These are phyloP conservation scores for Chytriomyces sp. DNA, from an alignment of 192 early-diverging fungal species.

Conservation along the genomic window DNA sequence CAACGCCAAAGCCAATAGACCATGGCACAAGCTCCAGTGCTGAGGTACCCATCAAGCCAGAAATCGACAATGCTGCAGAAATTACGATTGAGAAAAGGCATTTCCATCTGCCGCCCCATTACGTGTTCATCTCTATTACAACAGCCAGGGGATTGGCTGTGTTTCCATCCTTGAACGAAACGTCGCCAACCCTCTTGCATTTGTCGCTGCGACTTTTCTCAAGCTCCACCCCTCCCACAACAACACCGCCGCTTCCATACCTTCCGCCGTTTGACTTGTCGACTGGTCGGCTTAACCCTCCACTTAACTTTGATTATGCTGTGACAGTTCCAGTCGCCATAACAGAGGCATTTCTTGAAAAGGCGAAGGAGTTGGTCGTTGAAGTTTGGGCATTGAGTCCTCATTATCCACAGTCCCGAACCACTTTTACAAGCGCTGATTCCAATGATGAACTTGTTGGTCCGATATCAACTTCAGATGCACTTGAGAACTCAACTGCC, in stretches of 20 bases:
- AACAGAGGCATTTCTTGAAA: conserved; percentile 33
- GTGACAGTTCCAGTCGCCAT: conserved; percentile 48
- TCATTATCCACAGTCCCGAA: background rate
- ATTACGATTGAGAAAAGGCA: background rate
- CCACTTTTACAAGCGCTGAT: background rate
- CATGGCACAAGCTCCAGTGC: background rate
- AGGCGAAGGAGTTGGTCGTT: conserved; percentile 34
- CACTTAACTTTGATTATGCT: conserved; percentile 43
- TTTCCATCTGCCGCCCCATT: conserved; percentile 34
- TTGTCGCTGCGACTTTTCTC: conserved; percentile 44
- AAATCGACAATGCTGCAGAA: background rate
- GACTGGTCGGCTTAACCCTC: conserved; percentile 40
- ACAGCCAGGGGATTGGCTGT: conserved; percentile 44
- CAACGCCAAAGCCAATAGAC: background rate
- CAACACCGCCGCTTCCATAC: conserved; percentile 46
- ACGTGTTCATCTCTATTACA: conserved; percentile 41
- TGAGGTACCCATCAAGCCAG: background rate
- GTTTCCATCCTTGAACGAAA: conserved; percentile 17
- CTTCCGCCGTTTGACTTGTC: conserved; percentile 46
- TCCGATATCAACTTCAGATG: background rate
- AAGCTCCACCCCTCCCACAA: conserved; percentile 30
- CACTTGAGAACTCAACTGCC: background rate
- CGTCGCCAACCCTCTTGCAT: conserved; percentile 26
- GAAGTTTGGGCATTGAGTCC: conserved; percentile 43
- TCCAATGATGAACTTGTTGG: background rate